Conservation (phyloP, 2,329 filamentous ascomycete species). For the Verticillium isaacii region DNA sequence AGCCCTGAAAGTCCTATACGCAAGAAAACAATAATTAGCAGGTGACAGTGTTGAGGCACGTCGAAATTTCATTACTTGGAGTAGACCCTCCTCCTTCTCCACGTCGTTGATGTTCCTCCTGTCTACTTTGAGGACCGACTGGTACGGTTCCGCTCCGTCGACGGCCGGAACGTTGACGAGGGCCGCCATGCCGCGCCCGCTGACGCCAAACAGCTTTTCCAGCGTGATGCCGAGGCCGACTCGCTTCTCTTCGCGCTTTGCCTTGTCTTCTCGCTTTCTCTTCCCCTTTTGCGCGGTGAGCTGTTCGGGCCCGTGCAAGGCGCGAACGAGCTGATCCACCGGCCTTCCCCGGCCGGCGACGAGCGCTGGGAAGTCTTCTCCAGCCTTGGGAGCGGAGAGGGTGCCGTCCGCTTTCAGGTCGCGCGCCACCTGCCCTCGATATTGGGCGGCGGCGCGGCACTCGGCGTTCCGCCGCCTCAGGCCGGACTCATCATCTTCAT, state of each 20-base stretch:
- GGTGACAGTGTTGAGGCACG: not conserved
- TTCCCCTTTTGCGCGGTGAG: not conserved
- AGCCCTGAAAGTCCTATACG: not conserved
- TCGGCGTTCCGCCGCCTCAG: not conserved
- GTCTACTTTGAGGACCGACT: not conserved
- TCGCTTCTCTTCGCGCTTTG: not conserved
- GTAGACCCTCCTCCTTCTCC: slow-evolving; percentile 5
- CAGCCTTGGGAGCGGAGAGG: not conserved
- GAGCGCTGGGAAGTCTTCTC: not conserved
- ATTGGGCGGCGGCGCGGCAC: not conserved
- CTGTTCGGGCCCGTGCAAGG: not conserved
- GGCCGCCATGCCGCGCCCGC: slow-evolving; percentile 19
- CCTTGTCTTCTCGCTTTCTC: not conserved
- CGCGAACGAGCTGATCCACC: not conserved
- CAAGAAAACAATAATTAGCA: not conserved
- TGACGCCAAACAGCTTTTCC: slow-evolving; percentile 18
- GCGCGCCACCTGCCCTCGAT: not conserved
- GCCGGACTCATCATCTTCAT: not conserved
- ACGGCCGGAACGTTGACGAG: slow-evolving; percentile 4
- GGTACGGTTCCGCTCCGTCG: not conserved
- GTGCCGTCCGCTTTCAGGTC: not conserved
- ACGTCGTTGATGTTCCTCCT: not conserved
- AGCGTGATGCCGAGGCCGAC: slow-evolving; percentile 18
- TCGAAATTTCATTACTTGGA: not conserved
- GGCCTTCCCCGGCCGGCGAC: not conserved